phyloP scores from a whole-genome alignment of 768 basidiomycete species.

The Phylloporus sp. region DNA sequence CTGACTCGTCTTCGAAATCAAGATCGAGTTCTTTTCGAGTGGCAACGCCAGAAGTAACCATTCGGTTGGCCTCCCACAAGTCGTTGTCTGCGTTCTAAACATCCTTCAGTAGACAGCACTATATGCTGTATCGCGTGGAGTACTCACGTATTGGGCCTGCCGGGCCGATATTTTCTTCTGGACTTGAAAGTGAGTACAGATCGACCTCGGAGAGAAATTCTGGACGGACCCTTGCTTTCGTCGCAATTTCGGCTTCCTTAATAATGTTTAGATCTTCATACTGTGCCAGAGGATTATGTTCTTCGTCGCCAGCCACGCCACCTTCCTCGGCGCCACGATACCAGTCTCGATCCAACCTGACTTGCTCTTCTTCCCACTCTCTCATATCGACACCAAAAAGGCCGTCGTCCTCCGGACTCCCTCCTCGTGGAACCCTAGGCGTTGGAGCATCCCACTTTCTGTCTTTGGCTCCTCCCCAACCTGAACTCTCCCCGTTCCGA shows the following conservation, averaged over 20 bases:
- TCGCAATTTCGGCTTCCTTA: conserved; percentile 71
- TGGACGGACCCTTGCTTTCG: conserved; percentile 61
- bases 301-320: conserved; percentile 80
- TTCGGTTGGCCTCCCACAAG: conserved; percentile 97
- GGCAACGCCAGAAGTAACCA: conserved; percentile 93
- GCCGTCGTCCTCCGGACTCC: conserved; percentile 65
- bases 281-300: conserved; percentile 87
- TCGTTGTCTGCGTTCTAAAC: conserved; percentile 94
- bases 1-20: conserved; percentile 94
- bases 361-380: conserved; percentile 98
- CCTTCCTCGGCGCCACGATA: conserved; percentile 90
- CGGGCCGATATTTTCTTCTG: conserved; percentile 88
- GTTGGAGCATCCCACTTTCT: conserved; percentile 83
- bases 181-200: conserved; percentile 15
- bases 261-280: conserved; percentile 77
- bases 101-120: conserved; percentile 16
- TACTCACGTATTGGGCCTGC: conserved; percentile 90
- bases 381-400: conserved; percentile 64
- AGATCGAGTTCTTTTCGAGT: conserved; percentile 83
- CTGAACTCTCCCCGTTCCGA: conserved; percentile 49
- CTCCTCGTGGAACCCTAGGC: conserved; percentile 60
- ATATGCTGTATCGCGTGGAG: not conserved
- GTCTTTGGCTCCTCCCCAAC: conserved; percentile 55
- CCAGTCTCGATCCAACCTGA: conserved; percentile 91
- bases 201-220: not conserved